A percentile compares a stretch with the other conserved stretches of the same genome.
Conservation (phyloP, 2,329 filamentous ascomycete species). For the Cercospora zeae-maydis region DNA sequence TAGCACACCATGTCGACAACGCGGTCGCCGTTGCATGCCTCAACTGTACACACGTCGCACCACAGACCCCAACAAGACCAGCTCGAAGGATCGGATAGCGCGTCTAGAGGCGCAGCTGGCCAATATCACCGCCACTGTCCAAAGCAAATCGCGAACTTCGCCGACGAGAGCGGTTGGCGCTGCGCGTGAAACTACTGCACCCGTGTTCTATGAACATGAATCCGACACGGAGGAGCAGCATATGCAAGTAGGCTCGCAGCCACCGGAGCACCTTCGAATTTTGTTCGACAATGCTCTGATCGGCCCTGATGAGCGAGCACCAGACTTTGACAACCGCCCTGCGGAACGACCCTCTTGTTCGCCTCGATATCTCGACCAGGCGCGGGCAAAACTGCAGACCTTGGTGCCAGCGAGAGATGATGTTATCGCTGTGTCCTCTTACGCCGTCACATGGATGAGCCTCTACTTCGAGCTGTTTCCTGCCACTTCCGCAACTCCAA, state of each 20-base stretch:
- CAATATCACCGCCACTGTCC: slow-evolving; percentile 13
- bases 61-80: slow-evolving; percentile 5
- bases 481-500: slow-evolving; percentile 20
- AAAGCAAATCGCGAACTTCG: neutral
- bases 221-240: slow-evolving; percentile 6
- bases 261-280: slow-evolving; percentile 31
- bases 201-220: slow-evolving; percentile 1
- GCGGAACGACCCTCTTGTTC: slow-evolving; percentile 10
- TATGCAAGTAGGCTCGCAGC: neutral
- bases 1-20: slow-evolving; percentile 7
- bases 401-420: slow-evolving; percentile 31
- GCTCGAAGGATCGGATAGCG: slow-evolving; percentile 19
- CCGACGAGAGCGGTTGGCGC: neutral
- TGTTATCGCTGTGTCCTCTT: slow-evolving; percentile 23
- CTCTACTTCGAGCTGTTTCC: slow-evolving; percentile 30
- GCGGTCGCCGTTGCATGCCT: slow-evolving; percentile 13
- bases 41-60: slow-evolving; percentile 14
- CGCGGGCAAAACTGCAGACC: slow-evolving; percentile 23
- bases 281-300: slow-evolving; percentile 35
- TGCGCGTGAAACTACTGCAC: neutral
- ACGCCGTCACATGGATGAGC: slow-evolving; percentile 31
- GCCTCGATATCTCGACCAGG: slow-evolving; percentile 17
- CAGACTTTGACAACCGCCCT: slow-evolving; percentile 2
- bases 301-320: slow-evolving; percentile 14
- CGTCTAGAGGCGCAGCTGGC: slow-evolving; percentile 21